These are phyloP conservation scores for Magnaporthales sp. DNA, from an alignment of 2,329 filamentous ascomycete genomes.

Conservation along the genomic window DNA sequence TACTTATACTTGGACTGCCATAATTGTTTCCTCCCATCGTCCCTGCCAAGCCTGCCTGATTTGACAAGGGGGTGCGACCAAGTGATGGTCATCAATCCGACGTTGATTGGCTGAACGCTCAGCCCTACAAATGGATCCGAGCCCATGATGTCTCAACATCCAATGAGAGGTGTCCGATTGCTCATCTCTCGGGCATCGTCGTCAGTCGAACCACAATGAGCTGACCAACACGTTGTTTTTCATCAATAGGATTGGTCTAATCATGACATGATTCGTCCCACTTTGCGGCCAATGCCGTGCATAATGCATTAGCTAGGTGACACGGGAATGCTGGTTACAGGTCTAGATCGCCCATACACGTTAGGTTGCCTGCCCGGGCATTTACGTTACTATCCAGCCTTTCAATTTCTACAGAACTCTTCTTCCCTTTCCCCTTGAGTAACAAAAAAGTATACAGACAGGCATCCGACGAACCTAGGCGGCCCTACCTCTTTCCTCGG, in stretches of 20 bases:
- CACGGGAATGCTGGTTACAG: neutral
- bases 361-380: too few species aligned
- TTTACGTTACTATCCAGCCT: too few species aligned
- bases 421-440: too few species aligned
- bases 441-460: too few species aligned
- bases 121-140: slow-evolving; percentile 2
- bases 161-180: neutral
- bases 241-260: neutral
- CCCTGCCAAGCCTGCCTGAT: neutral
- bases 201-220: neutral
- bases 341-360: neutral
- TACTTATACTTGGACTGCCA: neutral
- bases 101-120: neutral
- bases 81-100: neutral
- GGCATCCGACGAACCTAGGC: too few species aligned
- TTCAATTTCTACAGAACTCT: too few species aligned
- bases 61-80: neutral
- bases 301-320: neutral
- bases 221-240: neutral
- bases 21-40: neutral
- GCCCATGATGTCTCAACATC: neutral
- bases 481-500: too few species aligned
- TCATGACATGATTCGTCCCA: neutral
- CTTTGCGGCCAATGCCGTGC: neutral
- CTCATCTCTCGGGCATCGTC: neutral